Percentiles rank a stretch among this genome's conserved stretches.
These are phyloP conservation scores for Amoebophrya sp. DNA, from an alignment of 169 alveolate species.

Conservation along the genomic window DNA sequence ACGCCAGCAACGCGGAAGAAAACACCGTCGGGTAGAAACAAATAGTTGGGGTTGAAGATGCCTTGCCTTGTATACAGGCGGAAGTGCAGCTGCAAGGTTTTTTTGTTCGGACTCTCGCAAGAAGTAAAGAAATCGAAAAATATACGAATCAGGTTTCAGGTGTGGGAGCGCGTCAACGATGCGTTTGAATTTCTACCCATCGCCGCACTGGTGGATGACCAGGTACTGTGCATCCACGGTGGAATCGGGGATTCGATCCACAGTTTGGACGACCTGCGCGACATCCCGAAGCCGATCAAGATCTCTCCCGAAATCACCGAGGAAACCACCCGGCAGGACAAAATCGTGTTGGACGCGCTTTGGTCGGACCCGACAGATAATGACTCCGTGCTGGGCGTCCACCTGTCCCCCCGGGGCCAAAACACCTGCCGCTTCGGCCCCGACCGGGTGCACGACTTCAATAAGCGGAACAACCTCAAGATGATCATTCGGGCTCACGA, in stretches of 20 bases:
- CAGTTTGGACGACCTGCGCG: constrained; percentile 51
- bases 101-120: too few species aligned
- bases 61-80: too few species aligned
- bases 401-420: constrained; percentile 46
- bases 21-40: too few species aligned
- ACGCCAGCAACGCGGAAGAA: too few species aligned
- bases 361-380: constrained; percentile 59
- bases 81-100: too few species aligned
- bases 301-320: constrained; percentile 45
- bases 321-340: constrained; percentile 31
- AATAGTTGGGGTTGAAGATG: too few species aligned
- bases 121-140: too few species aligned
- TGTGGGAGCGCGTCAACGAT: constrained; percentile 58
- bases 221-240: constrained; percentile 56
- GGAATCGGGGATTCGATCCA: constrained; percentile 57
- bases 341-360: constrained; percentile 55
- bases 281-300: constrained; percentile 55
- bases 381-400: constrained; percentile 47
- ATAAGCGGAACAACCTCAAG: constrained; percentile 50
- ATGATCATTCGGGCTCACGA: constrained; percentile 57
- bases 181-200: constrained; percentile 59
- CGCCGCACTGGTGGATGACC: constrained; percentile 54
- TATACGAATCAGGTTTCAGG: not conserved
- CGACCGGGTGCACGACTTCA: constrained; percentile 54
- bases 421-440: constrained; percentile 56